Evolutionary conservation across 176 grass and related monocot genomes (phyloP), one percentile per base, ranked within the genome.

Genomic region (Cenchrus purpureus): DNA sequence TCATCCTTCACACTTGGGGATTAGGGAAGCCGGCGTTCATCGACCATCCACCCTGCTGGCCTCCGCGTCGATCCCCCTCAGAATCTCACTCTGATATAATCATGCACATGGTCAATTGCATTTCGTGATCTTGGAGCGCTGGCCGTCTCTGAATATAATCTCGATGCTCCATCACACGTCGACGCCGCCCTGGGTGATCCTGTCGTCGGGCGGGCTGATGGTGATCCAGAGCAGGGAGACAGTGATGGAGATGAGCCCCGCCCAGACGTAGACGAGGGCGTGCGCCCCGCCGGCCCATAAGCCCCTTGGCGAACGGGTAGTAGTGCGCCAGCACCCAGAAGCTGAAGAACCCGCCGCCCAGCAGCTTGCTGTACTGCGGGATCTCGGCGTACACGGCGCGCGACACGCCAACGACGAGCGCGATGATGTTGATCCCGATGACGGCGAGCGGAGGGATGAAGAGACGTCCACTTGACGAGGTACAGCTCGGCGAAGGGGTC

Each of bases 281-380:
- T 88, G 8, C 91, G 57, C 91, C 94, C 12, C 94, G 88, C 0
- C 89, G 89, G 0, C 94, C 94, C 94, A 96, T 96, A 65, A 96
- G 84, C 8, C 94, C 94, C 89, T 96, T 96, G 46, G 88, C 88
- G 81, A 96, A 96, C 1, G 94, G 94, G 87, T 96, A 96, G 91
- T 93, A 91, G 74, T 96, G 94, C 10, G 89, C 88, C 11, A 93
- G 89, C 65, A 96, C 94, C 94, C 94, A 96, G 84, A 93, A 96
- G 89, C 94, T 96, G 86, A 96, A 96, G 91, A 96, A 96, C 0
- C 92, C 85, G 5, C 94, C 89, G 8, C 94, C 94, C 1, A 96
- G 52, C 74, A 96, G 86, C 73, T 93, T 91, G 86, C 91, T 91
- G 91, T 92, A 96, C 89, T 96, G 91, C 59, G 91, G 94, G 79